Conservation (phyloP, 352 stramenopile genomes). For the Globisporangium emineosum region DNA sequence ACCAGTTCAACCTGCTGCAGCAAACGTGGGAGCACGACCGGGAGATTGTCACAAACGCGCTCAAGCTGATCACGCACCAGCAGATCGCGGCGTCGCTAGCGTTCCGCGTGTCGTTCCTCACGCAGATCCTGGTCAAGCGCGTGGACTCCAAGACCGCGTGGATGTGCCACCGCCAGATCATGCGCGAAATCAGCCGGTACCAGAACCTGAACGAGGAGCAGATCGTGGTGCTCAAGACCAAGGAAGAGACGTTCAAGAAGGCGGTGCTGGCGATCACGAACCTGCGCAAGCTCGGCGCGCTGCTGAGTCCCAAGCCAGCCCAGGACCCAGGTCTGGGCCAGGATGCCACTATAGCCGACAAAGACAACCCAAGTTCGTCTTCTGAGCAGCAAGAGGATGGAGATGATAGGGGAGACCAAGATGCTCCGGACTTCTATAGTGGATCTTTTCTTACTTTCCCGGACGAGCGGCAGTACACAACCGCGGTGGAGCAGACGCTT, state of each 20-base stretch:
- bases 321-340: neutral
- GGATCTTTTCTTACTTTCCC: neutral
- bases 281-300: conserved; percentile 33
- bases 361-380: neutral
- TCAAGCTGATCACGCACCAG: conserved; percentile 56
- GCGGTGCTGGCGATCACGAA: conserved; percentile 57
- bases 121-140: conserved; percentile 53
- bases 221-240: conserved; percentile 59
- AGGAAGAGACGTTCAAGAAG: conserved; percentile 73
- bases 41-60: conserved; percentile 40
- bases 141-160: conserved; percentile 79
- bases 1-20: conserved; percentile 68
- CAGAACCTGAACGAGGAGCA: conserved; percentile 63
- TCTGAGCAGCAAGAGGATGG: neutral
- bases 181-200: conserved; percentile 70
- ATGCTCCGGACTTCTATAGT: neutral
- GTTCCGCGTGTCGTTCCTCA: conserved; percentile 65
- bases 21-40: conserved; percentile 67
- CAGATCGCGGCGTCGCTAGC: conserved; percentile 52
- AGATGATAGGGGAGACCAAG: neutral
- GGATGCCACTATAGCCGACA: neutral
- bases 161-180: conserved; percentile 76
- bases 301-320: conserved; percentile 12
- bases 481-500: conserved; percentile 36
- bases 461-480: conserved; percentile 32